phyloP scores from a whole-genome alignment of 345 rosid genomes.

The Iberis pinnata region DNA sequence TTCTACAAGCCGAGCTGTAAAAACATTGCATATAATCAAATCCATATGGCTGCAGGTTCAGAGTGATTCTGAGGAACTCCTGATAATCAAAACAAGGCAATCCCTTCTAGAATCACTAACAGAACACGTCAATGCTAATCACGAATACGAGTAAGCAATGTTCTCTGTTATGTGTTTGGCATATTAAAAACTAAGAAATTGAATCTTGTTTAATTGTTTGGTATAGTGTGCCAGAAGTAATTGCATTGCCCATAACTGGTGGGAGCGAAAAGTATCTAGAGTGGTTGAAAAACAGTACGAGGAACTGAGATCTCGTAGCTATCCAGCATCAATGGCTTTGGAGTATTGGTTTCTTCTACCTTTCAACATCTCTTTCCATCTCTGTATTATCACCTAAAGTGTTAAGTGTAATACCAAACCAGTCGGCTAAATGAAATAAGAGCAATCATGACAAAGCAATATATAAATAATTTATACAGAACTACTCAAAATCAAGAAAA shows the following conservation, averaged over 20 bases:
- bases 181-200: background rate
- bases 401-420: background rate
- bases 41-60: slow-evolving; percentile 46
- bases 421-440: background rate
- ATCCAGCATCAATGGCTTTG: slow-evolving; percentile 13
- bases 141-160: slow-evolving; percentile 80
- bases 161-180: background rate
- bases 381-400: background rate
- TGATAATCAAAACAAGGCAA: slow-evolving; percentile 84
- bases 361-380: background rate
- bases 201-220: slow-evolving; percentile 1
- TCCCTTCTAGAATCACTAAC: slow-evolving; percentile 71
- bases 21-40: background rate
- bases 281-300: slow-evolving; percentile 78
- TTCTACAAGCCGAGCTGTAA: background rate
- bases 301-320: slow-evolving; percentile 42
- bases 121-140: slow-evolving; percentile 86
- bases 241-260: slow-evolving; percentile 74
- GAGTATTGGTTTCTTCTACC: slow-evolving; percentile 7
- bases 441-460: too few relatives aligned
- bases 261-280: slow-evolving; percentile 70
- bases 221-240: slow-evolving; percentile 78
- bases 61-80: slow-evolving; percentile 78
- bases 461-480: too few relatives aligned
- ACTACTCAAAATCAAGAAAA: too few relatives aligned